Percentiles rank a stretch among this genome's conserved stretches.
Evolutionary conservation across 345 rosid genomes (phyloP).

Genomic region (Lepidium aucheri): DNA sequence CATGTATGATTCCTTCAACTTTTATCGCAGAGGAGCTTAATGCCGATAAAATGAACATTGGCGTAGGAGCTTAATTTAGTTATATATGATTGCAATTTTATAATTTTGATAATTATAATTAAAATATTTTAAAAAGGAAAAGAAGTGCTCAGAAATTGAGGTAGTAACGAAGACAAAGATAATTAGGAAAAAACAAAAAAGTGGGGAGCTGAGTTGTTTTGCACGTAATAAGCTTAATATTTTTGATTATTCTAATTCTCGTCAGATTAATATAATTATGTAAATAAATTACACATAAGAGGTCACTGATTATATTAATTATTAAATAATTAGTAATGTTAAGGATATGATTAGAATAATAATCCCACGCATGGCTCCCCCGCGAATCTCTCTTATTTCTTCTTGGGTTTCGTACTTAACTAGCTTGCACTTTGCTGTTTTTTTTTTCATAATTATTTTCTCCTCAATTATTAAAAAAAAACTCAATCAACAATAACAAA

Average conservation of each 20-base stretch:
- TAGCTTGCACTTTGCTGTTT: conserved; percentile 34
- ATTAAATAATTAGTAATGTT: conserved; percentile 3
- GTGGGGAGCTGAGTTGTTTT: conserved; percentile 44
- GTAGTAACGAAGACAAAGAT: not conserved
- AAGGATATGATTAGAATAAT: conserved; percentile 34
- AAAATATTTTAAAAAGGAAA: not conserved
- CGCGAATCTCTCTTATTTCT: conserved; percentile 69
- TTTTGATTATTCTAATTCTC: conserved; percentile 11
- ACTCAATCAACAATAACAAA: not conserved
- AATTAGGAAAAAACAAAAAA: conserved; percentile 6
- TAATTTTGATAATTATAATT: too few relatives aligned
- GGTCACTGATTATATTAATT: not conserved
- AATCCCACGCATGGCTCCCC: conserved; percentile 71
- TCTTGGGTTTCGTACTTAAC: conserved; percentile 27
- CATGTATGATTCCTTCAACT: too few relatives aligned
- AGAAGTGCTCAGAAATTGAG: conserved; percentile 2
- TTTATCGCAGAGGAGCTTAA: too few relatives aligned
- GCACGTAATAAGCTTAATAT: conserved; percentile 35
- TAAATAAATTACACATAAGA: not conserved
- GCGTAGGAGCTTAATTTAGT: too few relatives aligned
- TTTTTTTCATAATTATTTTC: too few relatives aligned
- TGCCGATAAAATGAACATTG: too few relatives aligned
- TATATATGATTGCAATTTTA: too few relatives aligned
- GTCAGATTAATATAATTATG: too few relatives aligned
- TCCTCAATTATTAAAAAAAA: not conserved